Conservation (phyloP, 306 rosid genomes). For the Ziziphus jujuba region DNA sequence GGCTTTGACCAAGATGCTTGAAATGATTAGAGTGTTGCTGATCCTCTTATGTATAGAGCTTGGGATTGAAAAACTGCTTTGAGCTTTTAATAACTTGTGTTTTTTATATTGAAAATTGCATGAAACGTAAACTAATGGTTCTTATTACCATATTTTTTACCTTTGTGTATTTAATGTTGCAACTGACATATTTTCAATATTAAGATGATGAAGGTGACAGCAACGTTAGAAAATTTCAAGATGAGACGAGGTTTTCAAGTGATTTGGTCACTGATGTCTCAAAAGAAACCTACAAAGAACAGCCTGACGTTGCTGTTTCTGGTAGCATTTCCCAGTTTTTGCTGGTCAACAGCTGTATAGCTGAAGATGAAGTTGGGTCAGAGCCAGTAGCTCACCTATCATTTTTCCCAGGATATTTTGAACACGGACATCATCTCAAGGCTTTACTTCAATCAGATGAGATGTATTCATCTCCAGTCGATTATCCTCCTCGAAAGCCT, state of each 20-base stretch:
- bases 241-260: slow-evolving; percentile 18
- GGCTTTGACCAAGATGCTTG: not conserved
- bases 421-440: slow-evolving; percentile 20
- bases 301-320: slow-evolving; percentile 15
- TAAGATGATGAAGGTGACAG: slow-evolving; percentile 30
- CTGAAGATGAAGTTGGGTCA: slow-evolving; percentile 25
- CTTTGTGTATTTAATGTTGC: slow-evolving; percentile 8
- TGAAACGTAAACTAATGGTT: not conserved
- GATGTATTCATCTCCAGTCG: slow-evolving; percentile 20
- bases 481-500: slow-evolving; percentile 23
- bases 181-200: slow-evolving; percentile 23
- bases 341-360: slow-evolving; percentile 23
- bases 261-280: slow-evolving; percentile 14
- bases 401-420: slow-evolving; percentile 37
- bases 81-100: not conserved
- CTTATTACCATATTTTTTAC: not conserved
- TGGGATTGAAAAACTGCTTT: not conserved
- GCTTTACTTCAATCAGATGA: slow-evolving; percentile 26
- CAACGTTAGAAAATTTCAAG: slow-evolving; percentile 20
- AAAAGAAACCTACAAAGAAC: slow-evolving; percentile 2
- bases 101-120: not conserved
- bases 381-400: slow-evolving; percentile 36
- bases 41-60: not conserved
- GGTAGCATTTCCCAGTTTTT: slow-evolving; percentile 21
- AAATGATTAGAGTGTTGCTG: not conserved